Conservation (phyloP, 495 filamentous ascomycete genomes). For the Parmelia sp. region DNA sequence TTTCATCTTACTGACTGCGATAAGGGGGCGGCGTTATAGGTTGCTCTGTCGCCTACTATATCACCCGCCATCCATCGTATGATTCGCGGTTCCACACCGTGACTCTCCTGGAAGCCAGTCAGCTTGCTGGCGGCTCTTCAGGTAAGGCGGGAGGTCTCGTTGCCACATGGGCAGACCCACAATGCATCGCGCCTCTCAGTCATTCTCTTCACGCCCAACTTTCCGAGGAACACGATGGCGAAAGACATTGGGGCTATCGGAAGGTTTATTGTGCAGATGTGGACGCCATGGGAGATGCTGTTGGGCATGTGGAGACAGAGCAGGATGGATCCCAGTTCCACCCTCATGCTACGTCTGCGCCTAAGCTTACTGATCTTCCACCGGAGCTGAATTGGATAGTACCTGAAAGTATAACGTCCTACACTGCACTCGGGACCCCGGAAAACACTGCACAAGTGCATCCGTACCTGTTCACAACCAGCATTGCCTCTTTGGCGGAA, state of each 20-base stretch:
- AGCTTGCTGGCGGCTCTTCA: slow-evolving; percentile 3
- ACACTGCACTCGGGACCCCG: slow-evolving; percentile 59
- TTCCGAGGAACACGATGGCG: not conserved
- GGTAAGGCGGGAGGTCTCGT: slow-evolving; percentile 10
- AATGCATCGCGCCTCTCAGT: slow-evolving; percentile 8
- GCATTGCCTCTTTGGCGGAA: slow-evolving; percentile 11
- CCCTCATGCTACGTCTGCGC: slow-evolving; percentile 39
- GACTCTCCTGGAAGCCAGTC: slow-evolving; percentile 5
- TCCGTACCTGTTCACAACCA: slow-evolving; percentile 47
- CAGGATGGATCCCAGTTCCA: slow-evolving; percentile 28
- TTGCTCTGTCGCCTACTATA: not conserved
- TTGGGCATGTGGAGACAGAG: not conserved
- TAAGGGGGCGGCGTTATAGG: not conserved
- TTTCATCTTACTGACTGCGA: no score
- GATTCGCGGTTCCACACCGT: not conserved
- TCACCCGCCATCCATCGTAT: not conserved
- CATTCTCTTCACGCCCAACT: not conserved
- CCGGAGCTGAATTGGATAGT: not conserved
- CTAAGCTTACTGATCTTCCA: not conserved
- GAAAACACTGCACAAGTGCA: slow-evolving; percentile 86
- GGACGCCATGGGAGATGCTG: slow-evolving; percentile 11
- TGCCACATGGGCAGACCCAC: slow-evolving; percentile 10
- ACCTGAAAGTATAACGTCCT: not conserved
- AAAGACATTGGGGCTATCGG: slow-evolving; percentile 3
- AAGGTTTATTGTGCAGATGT: slow-evolving; percentile 4